These are phyloP conservation scores for Penicillium manginii DNA, from an alignment of 495 filamentous ascomycete species.

Conservation along the genomic window DNA sequence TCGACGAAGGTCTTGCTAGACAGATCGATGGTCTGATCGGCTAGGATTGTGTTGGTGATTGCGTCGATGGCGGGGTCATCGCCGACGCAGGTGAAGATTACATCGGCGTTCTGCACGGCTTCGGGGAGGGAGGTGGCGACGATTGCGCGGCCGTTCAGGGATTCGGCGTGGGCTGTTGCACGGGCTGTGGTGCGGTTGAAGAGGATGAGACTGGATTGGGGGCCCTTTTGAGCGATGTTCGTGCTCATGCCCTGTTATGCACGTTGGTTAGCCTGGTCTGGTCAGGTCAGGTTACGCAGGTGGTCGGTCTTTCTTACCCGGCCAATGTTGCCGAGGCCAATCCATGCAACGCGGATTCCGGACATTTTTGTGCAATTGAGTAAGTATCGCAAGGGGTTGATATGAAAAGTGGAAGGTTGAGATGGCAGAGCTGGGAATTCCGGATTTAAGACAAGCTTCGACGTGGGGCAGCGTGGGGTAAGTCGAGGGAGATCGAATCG, in stretches of 20 bases:
- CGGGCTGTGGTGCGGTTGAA: slow-evolving; percentile 77
- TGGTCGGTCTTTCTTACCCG: slow-evolving; percentile 66
- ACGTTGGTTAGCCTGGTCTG: slow-evolving; percentile 14
- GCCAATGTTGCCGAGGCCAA: slow-evolving; percentile 92
- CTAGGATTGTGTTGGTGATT: slow-evolving; percentile 52
- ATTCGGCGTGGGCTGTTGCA: slow-evolving; percentile 56
- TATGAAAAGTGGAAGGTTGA: neutral
- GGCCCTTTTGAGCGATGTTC: slow-evolving; percentile 79
- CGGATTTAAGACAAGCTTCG: slow-evolving; percentile 13
- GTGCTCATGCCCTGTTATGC: slow-evolving; percentile 74
- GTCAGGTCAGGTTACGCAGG: slow-evolving; percentile 7
- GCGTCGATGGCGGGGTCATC: slow-evolving; percentile 73
- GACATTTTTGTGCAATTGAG: slow-evolving; percentile 19
- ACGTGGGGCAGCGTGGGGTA: slow-evolving; percentile 31
- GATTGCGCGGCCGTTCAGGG: slow-evolving; percentile 60
- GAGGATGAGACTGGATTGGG: slow-evolving; percentile 67
- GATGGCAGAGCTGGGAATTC: neutral
- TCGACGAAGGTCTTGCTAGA: slow-evolving; percentile 63
- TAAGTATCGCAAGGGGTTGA: neutral
- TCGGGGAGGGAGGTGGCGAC: slow-evolving; percentile 65
- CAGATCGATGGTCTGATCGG: slow-evolving; percentile 46
- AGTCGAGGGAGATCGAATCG: neutral
- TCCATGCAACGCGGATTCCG: slow-evolving; percentile 60
- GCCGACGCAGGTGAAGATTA: slow-evolving; percentile 83
- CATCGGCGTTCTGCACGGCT: slow-evolving; percentile 68